These are phyloP conservation scores for Xylariales sp. DNA, from an alignment of 2,329 filamentous ascomycete species.

Conservation along the genomic window DNA sequence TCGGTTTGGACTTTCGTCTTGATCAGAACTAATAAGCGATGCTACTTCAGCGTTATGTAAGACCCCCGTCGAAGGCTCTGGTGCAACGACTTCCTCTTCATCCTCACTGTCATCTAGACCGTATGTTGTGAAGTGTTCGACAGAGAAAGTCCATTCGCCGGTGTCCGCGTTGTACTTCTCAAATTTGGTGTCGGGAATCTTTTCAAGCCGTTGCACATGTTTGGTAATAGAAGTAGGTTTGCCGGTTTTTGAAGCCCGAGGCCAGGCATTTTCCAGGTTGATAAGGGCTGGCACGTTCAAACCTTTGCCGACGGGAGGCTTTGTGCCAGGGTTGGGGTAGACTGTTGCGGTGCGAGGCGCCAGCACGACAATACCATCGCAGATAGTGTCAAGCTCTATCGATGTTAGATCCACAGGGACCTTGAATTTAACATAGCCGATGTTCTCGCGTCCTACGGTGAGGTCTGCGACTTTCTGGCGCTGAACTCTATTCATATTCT, in stretches of 20 bases:
- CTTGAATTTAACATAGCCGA: conserved; percentile 85
- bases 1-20: conserved; percentile 70
- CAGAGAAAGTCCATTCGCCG: conserved; percentile 89
- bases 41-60: conserved; percentile 42
- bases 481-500: conserved; percentile 82
- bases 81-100: conserved; percentile 73
- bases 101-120: conserved; percentile 84
- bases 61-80: conserved; percentile 47
- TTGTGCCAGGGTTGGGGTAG: conserved; percentile 80
- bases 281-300: conserved; percentile 92
- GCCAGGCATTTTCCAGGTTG: conserved; percentile 92
- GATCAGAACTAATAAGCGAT: conserved; percentile 48
- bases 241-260: conserved; percentile 73
- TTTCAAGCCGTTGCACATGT: conserved; percentile 84
- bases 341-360: conserved; percentile 85
- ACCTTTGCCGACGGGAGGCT: conserved; percentile 86
- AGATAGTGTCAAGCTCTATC: conserved; percentile 83
- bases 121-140: conserved; percentile 98
- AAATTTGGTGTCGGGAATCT: conserved; percentile 83
- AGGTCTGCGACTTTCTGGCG: conserved; percentile 80
- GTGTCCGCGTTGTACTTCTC: conserved; percentile 81
- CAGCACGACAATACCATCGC: conserved; percentile 79
- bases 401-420: conserved; percentile 83
- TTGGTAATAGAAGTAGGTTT: conserved; percentile 77
- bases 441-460: conserved; percentile 82